These are phyloP conservation scores for Cutaneotrichosporon curvatum DNA, from an alignment of 1,284 basidiomycete genomes.

Conservation along the genomic window DNA sequence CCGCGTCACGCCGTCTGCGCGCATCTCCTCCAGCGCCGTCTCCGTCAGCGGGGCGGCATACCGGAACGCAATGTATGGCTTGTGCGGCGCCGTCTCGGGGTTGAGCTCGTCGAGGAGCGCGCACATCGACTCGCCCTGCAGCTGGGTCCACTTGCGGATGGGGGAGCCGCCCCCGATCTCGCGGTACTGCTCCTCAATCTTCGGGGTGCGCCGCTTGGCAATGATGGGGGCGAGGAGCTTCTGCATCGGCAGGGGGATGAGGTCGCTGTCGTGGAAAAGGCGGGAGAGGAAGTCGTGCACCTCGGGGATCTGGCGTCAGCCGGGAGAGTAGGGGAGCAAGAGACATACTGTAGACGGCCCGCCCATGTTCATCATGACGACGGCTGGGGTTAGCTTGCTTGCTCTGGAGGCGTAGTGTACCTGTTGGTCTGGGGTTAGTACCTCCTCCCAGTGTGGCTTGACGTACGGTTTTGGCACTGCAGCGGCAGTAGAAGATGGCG, in stretches of 20 bases:
- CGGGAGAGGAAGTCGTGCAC: slow-evolving; percentile 86
- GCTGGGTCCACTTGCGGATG: slow-evolving; percentile 83
- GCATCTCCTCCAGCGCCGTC: slow-evolving; percentile 75
- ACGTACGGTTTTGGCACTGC: slow-evolving; percentile 3
- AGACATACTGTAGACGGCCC: slow-evolving; percentile 76
- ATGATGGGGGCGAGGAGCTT: slow-evolving; percentile 78
- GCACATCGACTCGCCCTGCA: slow-evolving; percentile 87
- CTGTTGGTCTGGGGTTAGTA: slow-evolving; percentile 12
- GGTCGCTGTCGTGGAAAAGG: slow-evolving; percentile 88
- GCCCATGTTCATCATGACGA: slow-evolving; percentile 99
- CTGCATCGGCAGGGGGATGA: slow-evolving; percentile 94
- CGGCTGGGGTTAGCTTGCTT: slow-evolving; percentile 51
- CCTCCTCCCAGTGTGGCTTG: not conserved
- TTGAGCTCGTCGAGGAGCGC: slow-evolving; percentile 85
- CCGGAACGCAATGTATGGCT: slow-evolving; percentile 89
- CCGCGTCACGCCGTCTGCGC: slow-evolving; percentile 79
- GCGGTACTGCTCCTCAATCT: slow-evolving; percentile 89
- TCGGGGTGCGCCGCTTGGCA: slow-evolving; percentile 82
- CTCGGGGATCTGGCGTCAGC: slow-evolving; percentile 60
- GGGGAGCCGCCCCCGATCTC: slow-evolving; percentile 97
- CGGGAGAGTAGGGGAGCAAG: not conserved
- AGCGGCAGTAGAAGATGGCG: slow-evolving; percentile 1
- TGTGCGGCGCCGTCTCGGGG: slow-evolving; percentile 89
- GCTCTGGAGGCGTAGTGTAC: not conserved
- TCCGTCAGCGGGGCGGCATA: slow-evolving; percentile 87